Base-by-base conservation (phyloP, 257 asterid genomes). In the Solanum bulbocastanum region DNA sequence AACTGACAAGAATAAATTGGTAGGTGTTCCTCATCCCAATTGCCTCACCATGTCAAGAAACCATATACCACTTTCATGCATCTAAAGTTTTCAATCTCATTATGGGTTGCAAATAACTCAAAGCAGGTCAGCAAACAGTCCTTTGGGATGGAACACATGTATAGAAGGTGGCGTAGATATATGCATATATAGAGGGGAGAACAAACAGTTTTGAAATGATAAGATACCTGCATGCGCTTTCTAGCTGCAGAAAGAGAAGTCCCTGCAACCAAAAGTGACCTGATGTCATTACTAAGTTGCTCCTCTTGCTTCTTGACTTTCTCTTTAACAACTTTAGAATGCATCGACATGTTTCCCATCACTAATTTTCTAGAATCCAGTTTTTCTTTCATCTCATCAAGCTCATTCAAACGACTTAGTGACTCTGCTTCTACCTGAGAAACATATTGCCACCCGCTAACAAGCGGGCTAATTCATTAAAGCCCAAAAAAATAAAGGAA, bases 341-440 rank as follows among this genome's bases (percentile, higher is more conserved):
- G 94, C 98, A 97, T 94, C 13, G 95, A 93, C 98, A 90, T 96
- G 93, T 94, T 97, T 86, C 98, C 98, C 98, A 97, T 97, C 89
- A 95, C 93, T 94, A 96, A 93, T 91, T 97, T 94, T 87, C 95
- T 96, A 86, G 91, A 92, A 90, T 93, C 96, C 89, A 95, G 86
- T 83, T 92, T 94, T 90, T 96, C 98, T 72, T 88, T 92, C 98
- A 93, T 97, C 91, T 92, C 95, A 91, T 92, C 96, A 87, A 97
- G 96, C 95, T 92, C 94, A 94, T 96, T 96, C 35, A 93, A 93
- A 89, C 91, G 87, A 85, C 86, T 91, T 91, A 96, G 91, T 73
- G 98, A 95, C 90, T 93, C 97, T 4, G 97, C 92, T 89, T 96
- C 97, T 81, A 89, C 91, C 99, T 97, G 96, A 82, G 33, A 87